phyloP scores from a whole-genome alignment of 257 asterid genomes.

The Asclepias syriaca region DNA sequence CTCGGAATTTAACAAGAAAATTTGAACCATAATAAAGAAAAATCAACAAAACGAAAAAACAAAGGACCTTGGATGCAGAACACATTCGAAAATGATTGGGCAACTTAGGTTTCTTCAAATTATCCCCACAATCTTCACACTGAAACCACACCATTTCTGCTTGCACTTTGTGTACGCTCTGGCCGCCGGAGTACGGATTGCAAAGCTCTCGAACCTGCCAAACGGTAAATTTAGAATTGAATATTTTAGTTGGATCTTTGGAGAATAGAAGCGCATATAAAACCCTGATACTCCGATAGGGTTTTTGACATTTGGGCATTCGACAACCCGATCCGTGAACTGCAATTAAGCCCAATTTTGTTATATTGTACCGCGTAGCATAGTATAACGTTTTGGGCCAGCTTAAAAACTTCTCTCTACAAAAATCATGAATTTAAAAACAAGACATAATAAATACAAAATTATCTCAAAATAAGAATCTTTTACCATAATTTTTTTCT shows the following conservation, averaged over 20 bases:
- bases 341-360: too few species aligned
- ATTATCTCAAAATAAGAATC: too few species aligned
- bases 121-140: conserved; percentile 96
- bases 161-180: background rate
- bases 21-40: background rate
- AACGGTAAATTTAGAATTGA: background rate
- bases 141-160: conserved; percentile 89
- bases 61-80: conserved; percentile 73
- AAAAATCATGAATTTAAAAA: too few species aligned
- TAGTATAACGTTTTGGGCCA: too few species aligned
- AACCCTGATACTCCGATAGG: too few species aligned
- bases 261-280: background rate
- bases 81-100: conserved; percentile 77
- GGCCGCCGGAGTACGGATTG: background rate
- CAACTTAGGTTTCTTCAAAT: conserved; percentile 88
- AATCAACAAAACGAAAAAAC: background rate
- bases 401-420: too few species aligned
- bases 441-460: too few species aligned
- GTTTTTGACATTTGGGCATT: too few species aligned
- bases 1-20: conserved; percentile 3
- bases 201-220: background rate
- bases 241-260: background rate
- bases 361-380: too few species aligned
- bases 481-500: too few species aligned
- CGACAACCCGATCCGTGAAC: too few species aligned